Evolutionary conservation across 2,329 filamentous ascomycete genomes (phyloP), one percentile per base, ranked within the genome.

Genomic region (Fonsecaea monophora): DNA sequence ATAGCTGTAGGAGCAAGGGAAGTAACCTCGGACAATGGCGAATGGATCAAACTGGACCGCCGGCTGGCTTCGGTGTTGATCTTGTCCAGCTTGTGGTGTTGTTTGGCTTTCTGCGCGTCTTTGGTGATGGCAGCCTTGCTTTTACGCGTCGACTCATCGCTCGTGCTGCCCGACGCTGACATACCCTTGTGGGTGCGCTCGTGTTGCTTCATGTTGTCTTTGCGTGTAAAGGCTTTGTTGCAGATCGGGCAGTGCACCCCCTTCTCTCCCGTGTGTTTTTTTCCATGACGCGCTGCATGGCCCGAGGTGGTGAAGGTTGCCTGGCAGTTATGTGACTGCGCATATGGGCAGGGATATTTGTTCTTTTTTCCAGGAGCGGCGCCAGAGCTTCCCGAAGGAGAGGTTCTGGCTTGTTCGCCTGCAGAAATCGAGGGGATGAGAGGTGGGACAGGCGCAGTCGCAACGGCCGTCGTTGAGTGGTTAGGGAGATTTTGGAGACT

Each of bases 141-240:
- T 40, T 66, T 67, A 34, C 68, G 65, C 12, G 32, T 45, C 21
- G 70, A 64, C 34, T 71, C 68, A 30, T 71, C 71, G 15, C 66
- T 68, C 12, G 35, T 68, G 53, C 57, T 70, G 48, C 60, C 68
- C 6, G 42, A 64, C 1, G 66, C 38, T 15, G 50, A 62, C 6
- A 58, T 63, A 21, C 65, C 65, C 57, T 84, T 82, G 74, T 89
- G 87, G 0, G 87, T 89, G 40, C 87, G 82, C 53, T 87, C 86
- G 72, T 89, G 87, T 75, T 89, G 87, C 77, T 89, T 88, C 87
- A 89, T 89, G 77, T 89, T 89, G 78, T 89, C 87, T 74, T 89
- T 89, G 69, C 87, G 85, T 12, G 87, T 89, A 74, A 89, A 89
- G 12, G 86, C 87, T 76, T 89, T 89, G 79, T 87, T 86, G 80